Evolutionary conservation across 495 filamentous ascomycete species (phyloP), one percentile per base, ranked within the genome.

Genomic region (Podospora conica): DNA sequence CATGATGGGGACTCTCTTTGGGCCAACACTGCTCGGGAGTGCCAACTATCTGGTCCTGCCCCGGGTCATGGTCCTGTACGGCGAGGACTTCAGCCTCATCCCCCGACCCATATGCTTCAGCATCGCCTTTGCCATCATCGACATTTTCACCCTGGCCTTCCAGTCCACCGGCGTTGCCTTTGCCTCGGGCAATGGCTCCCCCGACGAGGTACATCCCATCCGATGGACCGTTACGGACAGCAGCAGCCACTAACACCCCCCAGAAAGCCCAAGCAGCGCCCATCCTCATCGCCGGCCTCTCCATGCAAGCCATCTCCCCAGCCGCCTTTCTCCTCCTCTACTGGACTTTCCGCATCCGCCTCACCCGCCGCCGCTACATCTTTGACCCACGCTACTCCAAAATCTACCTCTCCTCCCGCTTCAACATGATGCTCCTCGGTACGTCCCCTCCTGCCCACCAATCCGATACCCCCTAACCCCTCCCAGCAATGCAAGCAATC

Each of bases 1-100:
- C 27, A 70, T 83, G 59, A 56, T 77, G 11, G 81, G 80, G 48
- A 80, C 75, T 2, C 66, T 76, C 20, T 67, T 77, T 58, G 81
- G 76, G 22, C 72, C 79, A 9, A 76, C 74, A 3, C 70, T 79
- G 48, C 70, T 80, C 63, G 72, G 73, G 20, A 73, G 69, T 5
- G 76, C 77, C 48, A 65, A 77, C 27, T 79, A 75, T 27, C 55
- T 71, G 12, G 58, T 75, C n/a, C 61, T 79, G 18, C 79, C 81
- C 7, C 76, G 73, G 55, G 69, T 79, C 29, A 65, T 81, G 57
- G 67, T 72, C 20, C 58, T 83, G 18, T 80, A 79, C 60, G 80
- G 80, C 55, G 68, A 78, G 15, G 71, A 74, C 27, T 76, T 71
- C 15, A 64, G 64, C 15, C 59, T 73, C 24, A 59, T 74, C 6